Percentiles rank a stretch among this genome's conserved stretches.
Evolutionary conservation across 257 asterid species (phyloP).

Genomic region (Paulownia fortunei): DNA sequence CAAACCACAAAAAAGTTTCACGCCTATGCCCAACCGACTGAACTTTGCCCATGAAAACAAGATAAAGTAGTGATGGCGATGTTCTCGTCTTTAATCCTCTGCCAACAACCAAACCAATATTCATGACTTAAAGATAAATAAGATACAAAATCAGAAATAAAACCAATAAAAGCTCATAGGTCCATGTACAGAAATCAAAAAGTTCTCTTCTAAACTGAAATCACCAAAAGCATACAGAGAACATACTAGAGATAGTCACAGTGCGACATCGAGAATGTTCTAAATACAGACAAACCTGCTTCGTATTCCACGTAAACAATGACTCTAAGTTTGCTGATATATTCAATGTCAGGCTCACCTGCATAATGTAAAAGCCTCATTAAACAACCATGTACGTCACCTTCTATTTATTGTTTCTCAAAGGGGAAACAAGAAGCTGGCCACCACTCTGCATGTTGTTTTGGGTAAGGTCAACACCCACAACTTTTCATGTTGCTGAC

Average conservation of each 20-base stretch:
- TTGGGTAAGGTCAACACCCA: not conserved
- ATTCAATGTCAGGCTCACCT: slow-evolving; percentile 81
- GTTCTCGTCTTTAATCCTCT: slow-evolving; percentile 9
- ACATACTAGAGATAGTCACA: not conserved
- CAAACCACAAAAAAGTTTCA: not conserved
- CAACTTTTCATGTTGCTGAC: slow-evolving; percentile 3
- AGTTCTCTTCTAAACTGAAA: not conserved
- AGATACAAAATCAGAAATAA: slow-evolving; percentile 13
- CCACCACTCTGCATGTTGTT: not conserved
- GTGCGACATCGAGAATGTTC: slow-evolving; percentile 5
- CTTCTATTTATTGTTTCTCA: slow-evolving; percentile 19
- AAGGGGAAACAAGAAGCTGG: slow-evolving; percentile 15
- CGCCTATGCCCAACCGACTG: slow-evolving; percentile 2
- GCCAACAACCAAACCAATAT: not conserved
- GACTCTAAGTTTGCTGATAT: slow-evolving; percentile 65
- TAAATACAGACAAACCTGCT: slow-evolving; percentile 59
- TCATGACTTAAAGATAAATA: not conserved
- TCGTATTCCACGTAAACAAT: slow-evolving; percentile 81
- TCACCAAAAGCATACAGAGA: slow-evolving; percentile 14
- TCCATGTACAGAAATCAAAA: not conserved
- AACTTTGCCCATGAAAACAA: not conserved
- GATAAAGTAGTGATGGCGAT: not conserved
- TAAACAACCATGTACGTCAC: slow-evolving; percentile 21
- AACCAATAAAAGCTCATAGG: slow-evolving; percentile 18
- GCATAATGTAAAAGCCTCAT: slow-evolving; percentile 35